Base-by-base conservation (phyloP, 208 protist genomes). In the Polymyxa betae region DNA sequence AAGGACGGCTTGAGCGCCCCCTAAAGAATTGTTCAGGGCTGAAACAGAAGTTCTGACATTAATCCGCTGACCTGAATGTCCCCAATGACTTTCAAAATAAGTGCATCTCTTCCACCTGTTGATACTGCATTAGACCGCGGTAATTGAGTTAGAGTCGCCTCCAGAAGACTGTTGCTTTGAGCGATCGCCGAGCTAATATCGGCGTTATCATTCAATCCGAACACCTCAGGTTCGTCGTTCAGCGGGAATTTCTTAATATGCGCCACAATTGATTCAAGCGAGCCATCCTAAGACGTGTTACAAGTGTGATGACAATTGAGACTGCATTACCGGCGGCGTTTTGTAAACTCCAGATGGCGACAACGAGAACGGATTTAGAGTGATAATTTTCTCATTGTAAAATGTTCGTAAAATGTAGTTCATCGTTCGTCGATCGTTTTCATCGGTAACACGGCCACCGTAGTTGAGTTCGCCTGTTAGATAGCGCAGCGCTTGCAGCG, bases 151-250 rank as follows among this genome's bases (percentile, higher is more conserved):
- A 98, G 91, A 38, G 98, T 95, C 0, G 96, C 91, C 0, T 94
- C 92, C 44, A 98, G 94, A 93, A 98, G 93, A 46, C 93, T 93
- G 0, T 95, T 93, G 29, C 97, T 96, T 46, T 97, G 97, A 43
- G 93, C 96, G 91, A 95, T 95, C 90, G 97, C 97, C 92, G 94
- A 96, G 5, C 96, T 97, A 92, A 98, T 97, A 90, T 97, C 96
- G 10, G 97, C 97, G 93, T 98, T 98, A 12, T 93, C 94, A 92
- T 99, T 97, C 45, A 99, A 95, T 40, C 97, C 97, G 93, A 99
- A 99, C 32, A 90, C 93, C 91, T 96, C 95, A 0, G 97, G 97
- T 66, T 94, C 95, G 87, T 98, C 97, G 88, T 97, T 97, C 38
- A 95, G 92, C 16, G 97, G 97, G 68, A 98, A 94, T 77, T 94